These are phyloP conservation scores for Suhomyces sp. DNA, from an alignment of 805 yeast genomes.

Conservation along the genomic window DNA sequence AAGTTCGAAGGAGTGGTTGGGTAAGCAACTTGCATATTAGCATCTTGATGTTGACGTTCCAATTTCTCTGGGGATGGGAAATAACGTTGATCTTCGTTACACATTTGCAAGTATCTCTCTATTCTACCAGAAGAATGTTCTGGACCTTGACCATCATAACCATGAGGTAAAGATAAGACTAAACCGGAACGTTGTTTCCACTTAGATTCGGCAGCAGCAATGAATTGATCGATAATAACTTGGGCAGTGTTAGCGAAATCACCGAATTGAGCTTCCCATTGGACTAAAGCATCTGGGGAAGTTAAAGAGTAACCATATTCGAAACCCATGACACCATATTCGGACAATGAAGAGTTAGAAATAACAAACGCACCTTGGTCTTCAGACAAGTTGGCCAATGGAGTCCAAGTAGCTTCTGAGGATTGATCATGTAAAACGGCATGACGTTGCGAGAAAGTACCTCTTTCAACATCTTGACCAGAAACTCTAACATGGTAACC, in stretches of 20 bases:
- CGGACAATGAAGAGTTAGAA: slow-evolving; percentile 93
- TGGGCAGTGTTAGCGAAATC: slow-evolving; percentile 99
- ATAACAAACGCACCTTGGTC: slow-evolving; percentile 85
- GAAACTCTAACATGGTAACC: slow-evolving; percentile 96
- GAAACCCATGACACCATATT: slow-evolving; percentile 98
- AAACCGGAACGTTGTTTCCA: slow-evolving; percentile 99
- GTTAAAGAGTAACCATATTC: slow-evolving; percentile 98
- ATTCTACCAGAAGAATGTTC: slow-evolving; percentile 98
- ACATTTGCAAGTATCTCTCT: slow-evolving; percentile 92
- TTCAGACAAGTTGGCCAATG: slow-evolving; percentile 75
- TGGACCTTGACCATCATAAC: slow-evolving; percentile 99
- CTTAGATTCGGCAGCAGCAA: slow-evolving; percentile 95
- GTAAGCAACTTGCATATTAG: slow-evolving; percentile 96
- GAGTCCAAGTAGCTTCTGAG: slow-evolving; percentile 78
- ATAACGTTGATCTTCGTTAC: slow-evolving; percentile 91
- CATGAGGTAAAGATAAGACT: slow-evolving; percentile 94
- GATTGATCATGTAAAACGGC: slow-evolving; percentile 96
- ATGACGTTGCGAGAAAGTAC: slow-evolving; percentile 99
- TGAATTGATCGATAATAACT: slow-evolving; percentile 94
- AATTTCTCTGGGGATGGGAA: slow-evolving; percentile 90
- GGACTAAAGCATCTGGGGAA: slow-evolving; percentile 93
- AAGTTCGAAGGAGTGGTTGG: slow-evolving; percentile 97
- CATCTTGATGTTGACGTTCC: slow-evolving; percentile 97
- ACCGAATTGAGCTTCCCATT: slow-evolving; percentile 99
- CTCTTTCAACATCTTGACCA: slow-evolving; percentile 99